Base-by-base conservation (phyloP, 225 moss, liverwort and hornwort species). In the Takakia lepidozioides region DNA sequence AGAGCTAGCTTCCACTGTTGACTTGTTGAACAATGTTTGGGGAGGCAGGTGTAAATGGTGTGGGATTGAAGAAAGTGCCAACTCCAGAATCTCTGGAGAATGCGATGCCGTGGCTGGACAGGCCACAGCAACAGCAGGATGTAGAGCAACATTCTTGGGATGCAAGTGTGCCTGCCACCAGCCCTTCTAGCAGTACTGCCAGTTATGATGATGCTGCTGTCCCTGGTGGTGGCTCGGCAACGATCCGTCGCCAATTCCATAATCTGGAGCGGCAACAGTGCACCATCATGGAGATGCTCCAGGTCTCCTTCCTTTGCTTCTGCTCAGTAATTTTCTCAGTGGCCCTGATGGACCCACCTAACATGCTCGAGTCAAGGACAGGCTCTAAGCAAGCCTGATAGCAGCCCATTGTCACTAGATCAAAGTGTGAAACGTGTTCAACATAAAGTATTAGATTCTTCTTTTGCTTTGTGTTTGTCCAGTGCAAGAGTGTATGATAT, bases 211-310 rank as follows among this genome's bases (percentile, higher is more conserved):
- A 75, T 49, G 75, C 69, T 51, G 75, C 61, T 34, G 70, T 70
- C 1, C 65, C 65, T 48, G 60, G 57, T 54, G 75, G 65, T 29
- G 75, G 69, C 46, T 75, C 65, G 75, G 69, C 61, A 13, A 56
- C 69, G 9, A 63, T 78, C 2, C 72, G 71, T 35, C 72, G 68
- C 25, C 78, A 78, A 28, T 68, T 78, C 16, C 78, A 78, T 37
- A 47, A 58, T 34, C 64, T 78, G 2, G 78, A 78, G 72, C 67
- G 67, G 40, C 72, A 78, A 61, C 78, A 78, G 48, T 66, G 68
- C 19, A 72, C 64, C 25, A 72, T 72, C 48, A 57, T 78, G 27
- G 72, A 72, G 38, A 78, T 78, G 78, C 72, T 78, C 38, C 78
- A 78, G 65, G 76, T 71, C 38, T 50, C 36, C n/a, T n/a, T n/a